Evolutionary conservation across 495 filamentous ascomycete genomes (phyloP), one percentile per base, ranked within the genome.

Genomic region (Trichocladium antarcticum): DNA sequence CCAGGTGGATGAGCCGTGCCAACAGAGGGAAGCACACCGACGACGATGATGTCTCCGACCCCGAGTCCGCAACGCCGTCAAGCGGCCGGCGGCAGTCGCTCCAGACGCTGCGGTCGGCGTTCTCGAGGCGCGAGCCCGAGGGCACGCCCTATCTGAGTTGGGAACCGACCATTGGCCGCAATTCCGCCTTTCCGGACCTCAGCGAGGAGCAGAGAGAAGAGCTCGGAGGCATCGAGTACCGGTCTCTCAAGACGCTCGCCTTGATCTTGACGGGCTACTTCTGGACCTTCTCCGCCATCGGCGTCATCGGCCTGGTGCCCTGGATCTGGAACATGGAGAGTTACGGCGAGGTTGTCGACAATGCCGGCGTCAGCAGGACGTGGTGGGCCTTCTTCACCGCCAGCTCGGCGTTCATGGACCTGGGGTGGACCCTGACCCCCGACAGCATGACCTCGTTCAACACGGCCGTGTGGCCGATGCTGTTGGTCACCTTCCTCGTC

Each of bases 371-470:
- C 56, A 80, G 71, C 53, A 77, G 80, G 31, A 74, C 75, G 0
- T 97, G 90, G 90, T 97, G 90, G 89, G 88, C 75, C 5, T 80
- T 96, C 50, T 98, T 87, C 70, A 93, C 87, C 2, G 56, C 87
- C 14, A 81, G 73, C 19, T 93, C 90, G 36, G 71, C 86, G 12
- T 95, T 98, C 67, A 94, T 88, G 56, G 88, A 98, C 65, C 65
- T 96, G 21, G 85, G 85, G 8, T 89, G 81, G 53, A 87, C 87
- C 1, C 68, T 97, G 37, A 96, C 88, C 0, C 87, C 92, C 0
- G 87, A 97, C 68, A 93, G 86, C 32, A 93, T 96, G 85, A 73
- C 78, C 36, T 90, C 86, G 0, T 95, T 97, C 62, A 76, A 85
- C 57, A 78, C 64, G 6, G 85, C 87, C 10, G 66, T 81, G 0